Conservation (phyloP, 208 protist species). For the Leishmania martiniquensis region DNA sequence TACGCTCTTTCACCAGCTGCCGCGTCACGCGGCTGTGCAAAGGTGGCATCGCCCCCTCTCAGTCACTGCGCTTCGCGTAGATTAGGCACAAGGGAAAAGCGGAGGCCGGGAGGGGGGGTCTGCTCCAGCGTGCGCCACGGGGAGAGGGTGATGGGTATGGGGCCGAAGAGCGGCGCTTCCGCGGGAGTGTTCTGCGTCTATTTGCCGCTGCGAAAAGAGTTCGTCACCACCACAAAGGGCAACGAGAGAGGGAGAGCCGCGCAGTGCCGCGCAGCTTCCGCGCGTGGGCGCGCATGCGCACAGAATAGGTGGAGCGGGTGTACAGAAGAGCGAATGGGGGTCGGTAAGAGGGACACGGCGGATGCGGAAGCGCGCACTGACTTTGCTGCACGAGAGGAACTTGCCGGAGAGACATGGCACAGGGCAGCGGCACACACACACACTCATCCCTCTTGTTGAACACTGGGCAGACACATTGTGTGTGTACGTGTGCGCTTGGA, state of each 20-base stretch:
- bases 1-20: conserved; percentile 62
- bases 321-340: background rate
- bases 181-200: background rate
- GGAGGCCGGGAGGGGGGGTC: too few species aligned
- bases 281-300: background rate
- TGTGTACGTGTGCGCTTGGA: background rate
- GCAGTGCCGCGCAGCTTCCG: background rate
- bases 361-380: background rate
- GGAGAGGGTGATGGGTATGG: background rate
- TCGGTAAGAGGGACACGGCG: background rate
- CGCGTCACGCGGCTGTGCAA: conserved; percentile 75
- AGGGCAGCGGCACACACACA: background rate
- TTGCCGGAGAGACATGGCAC: background rate
- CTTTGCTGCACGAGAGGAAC: background rate
- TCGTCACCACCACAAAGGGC: background rate
- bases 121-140: background rate
- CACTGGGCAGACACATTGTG: background rate
- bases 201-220: background rate
- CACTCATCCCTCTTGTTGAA: background rate
- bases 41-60: conserved; percentile 58
- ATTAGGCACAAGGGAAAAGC: too few species aligned
- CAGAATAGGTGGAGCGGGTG: background rate
- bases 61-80: background rate
- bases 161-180: background rate
- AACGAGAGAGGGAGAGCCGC: background rate